These are phyloP conservation scores for Candida broadrunensis DNA, from an alignment of 805 yeast species.

Conservation along the genomic window DNA sequence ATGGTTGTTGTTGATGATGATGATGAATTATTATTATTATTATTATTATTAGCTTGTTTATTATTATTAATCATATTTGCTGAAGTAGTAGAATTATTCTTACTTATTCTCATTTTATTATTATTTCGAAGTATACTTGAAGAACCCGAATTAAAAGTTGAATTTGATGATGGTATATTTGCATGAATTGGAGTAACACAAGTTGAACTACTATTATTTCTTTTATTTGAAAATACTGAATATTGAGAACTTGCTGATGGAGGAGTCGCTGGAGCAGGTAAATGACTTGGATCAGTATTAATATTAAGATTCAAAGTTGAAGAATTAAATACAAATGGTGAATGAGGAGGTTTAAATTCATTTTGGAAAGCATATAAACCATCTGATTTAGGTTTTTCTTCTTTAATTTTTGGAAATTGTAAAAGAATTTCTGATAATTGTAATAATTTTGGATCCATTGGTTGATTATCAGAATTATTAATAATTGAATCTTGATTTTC, in stretches of 20 bases:
- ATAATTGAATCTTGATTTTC: constrained; percentile 18
- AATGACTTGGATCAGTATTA: not conserved
- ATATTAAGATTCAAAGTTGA: constrained; percentile 3
- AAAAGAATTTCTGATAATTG: constrained; percentile 24
- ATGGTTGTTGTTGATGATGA: not conserved
- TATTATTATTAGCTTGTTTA: not conserved
- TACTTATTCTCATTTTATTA: not conserved
- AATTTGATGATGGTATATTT: constrained; percentile 1
- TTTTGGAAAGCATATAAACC: not conserved
- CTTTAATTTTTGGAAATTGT: constrained; percentile 18
- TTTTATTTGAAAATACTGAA: constrained; percentile 32
- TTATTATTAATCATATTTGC: not conserved
- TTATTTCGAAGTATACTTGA: not conserved
- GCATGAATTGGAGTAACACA: constrained; percentile 24
- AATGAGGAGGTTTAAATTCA: constrained; percentile 4
- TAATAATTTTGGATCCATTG: constrained; percentile 13
- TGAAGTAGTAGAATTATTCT: not conserved
- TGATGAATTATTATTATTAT: not conserved
- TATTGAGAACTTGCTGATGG: constrained; percentile 42
- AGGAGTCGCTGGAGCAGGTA: constrained; percentile 31
- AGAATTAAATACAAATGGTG: constrained; percentile 5
- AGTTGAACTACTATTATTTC: constrained; percentile 11
- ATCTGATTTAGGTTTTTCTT: not conserved
- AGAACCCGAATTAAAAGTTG: not conserved
- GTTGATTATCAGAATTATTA: constrained; percentile 5